phyloP scores from a whole-genome alignment of 345 rosid genomes.

The Punica granatum region DNA sequence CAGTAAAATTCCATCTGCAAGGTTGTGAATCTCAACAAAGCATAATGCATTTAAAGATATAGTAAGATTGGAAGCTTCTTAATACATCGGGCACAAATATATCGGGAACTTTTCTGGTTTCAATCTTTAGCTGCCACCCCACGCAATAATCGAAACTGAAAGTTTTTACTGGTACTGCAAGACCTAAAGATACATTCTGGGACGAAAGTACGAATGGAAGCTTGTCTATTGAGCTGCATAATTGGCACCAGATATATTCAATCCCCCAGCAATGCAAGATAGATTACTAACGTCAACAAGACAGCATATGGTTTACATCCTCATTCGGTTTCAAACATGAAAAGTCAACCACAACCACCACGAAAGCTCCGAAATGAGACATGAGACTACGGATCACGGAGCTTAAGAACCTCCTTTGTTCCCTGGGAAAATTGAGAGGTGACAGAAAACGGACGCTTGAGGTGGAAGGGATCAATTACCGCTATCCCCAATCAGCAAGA shows the following conservation, averaged over 20 bases:
- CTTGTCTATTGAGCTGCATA: background rate
- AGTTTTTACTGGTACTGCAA: background rate
- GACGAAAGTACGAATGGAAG: background rate
- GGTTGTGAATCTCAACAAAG: background rate
- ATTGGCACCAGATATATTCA: background rate
- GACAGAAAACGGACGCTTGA: background rate
- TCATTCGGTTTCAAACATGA: background rate
- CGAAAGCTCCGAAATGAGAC: background rate
- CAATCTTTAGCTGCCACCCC: background rate
- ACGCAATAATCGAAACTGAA: background rate
- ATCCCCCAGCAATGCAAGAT: background rate
- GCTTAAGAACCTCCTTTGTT: background rate
- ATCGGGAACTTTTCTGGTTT: background rate
- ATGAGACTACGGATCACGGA: no score
- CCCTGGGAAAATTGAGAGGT: background rate
- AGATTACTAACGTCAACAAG: no score
- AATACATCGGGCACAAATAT: background rate
- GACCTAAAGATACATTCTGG: background rate
- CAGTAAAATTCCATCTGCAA: background rate
- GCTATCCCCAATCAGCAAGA: slow-evolving; percentile 28
- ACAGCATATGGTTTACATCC: background rate
- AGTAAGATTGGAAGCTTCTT: background rate
- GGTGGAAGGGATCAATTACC: slow-evolving; percentile 8
- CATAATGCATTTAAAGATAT: background rate
- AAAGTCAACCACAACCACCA: background rate